Conservation (phyloP, 2,329 filamentous ascomycete species). For the Xylariaceae sp. region DNA sequence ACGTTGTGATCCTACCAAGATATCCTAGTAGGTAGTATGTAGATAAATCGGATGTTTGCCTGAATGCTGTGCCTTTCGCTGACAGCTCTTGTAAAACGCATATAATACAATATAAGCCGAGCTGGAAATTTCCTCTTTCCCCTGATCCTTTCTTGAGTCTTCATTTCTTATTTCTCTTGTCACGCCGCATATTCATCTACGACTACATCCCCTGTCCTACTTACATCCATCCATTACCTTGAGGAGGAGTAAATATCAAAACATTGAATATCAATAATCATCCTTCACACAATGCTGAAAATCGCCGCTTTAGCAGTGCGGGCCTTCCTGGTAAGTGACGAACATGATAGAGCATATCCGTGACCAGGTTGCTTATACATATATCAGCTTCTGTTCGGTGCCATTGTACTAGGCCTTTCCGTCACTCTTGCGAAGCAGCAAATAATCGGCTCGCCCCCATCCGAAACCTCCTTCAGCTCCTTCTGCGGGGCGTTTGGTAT, state of each 20-base stretch:
- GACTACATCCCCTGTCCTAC: neutral
- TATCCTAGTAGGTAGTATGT: too few relatives aligned
- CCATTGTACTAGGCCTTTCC: conserved; percentile 38
- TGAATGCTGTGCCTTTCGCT: neutral
- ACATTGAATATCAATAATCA: neutral
- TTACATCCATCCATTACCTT: neutral
- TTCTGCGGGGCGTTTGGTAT: conserved; percentile 40
- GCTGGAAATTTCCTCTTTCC: neutral
- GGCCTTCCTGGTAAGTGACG: conserved; percentile 30
- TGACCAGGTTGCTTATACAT: conserved; percentile 7
- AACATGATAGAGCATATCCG: neutral
- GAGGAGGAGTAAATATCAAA: neutral
- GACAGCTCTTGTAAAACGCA: neutral
- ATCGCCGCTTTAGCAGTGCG: conserved; percentile 26
- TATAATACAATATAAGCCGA: neutral
- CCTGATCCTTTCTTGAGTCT: neutral
- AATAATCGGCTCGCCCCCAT: conserved; percentile 27
- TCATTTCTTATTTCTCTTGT: neutral
- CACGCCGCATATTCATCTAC: neutral
- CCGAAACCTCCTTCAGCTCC: conserved; percentile 38
- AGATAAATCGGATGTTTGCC: neutral
- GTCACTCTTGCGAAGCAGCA: conserved; percentile 39
- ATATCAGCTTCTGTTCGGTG: conserved; percentile 36
- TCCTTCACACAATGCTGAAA: conserved; percentile 24
- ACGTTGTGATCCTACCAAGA: too few relatives aligned